These are phyloP conservation scores for Penicillium italicum DNA, from an alignment of 2,329 filamentous ascomycete genomes.

Conservation along the genomic window DNA sequence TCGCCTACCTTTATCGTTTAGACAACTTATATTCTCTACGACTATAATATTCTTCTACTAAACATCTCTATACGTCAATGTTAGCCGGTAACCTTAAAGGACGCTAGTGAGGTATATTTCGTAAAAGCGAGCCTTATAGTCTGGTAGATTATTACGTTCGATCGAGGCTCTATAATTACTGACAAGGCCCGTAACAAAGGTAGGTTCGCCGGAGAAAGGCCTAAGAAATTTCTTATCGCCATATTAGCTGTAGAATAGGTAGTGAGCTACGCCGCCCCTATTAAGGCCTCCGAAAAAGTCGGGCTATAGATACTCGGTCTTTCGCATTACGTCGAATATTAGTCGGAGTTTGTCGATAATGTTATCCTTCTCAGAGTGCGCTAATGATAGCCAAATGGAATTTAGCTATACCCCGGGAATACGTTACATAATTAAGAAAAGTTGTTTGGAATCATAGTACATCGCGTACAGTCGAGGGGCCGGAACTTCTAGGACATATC, in stretches of 20 bases:
- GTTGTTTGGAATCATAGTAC: no score
- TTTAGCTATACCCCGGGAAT: no score
- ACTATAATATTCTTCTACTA: constrained; percentile 31
- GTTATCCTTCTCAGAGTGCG: no score
- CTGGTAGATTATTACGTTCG: constrained; percentile 21
- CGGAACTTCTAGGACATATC: no score
- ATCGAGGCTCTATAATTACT: constrained; percentile 23
- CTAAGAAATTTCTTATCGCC: constrained; percentile 19
- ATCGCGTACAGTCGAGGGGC: no score
- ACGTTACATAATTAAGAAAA: no score
- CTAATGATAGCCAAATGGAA: no score
- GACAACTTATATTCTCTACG: constrained; percentile 16
- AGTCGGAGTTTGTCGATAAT: no score
- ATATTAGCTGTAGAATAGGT: no score
- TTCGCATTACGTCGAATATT: constrained; percentile 24
- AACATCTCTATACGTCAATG: constrained; percentile 30
- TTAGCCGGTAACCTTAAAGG: constrained; percentile 28
- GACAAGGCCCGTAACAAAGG: constrained; percentile 25
- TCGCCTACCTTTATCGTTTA: constrained; percentile 23
- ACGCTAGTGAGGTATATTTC: constrained; percentile 25
- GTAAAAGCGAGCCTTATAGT: constrained; percentile 29
- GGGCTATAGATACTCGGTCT: constrained; percentile 24
- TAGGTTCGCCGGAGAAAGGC: constrained; percentile 24
- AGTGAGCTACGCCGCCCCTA: constrained; percentile 17
- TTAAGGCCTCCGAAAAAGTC: constrained; percentile 26